A percentile compares a stretch with the other conserved stretches of the same genome.
Conservation (phyloP, 1,284 basidiomycete species). For the Leccinum discolor region DNA sequence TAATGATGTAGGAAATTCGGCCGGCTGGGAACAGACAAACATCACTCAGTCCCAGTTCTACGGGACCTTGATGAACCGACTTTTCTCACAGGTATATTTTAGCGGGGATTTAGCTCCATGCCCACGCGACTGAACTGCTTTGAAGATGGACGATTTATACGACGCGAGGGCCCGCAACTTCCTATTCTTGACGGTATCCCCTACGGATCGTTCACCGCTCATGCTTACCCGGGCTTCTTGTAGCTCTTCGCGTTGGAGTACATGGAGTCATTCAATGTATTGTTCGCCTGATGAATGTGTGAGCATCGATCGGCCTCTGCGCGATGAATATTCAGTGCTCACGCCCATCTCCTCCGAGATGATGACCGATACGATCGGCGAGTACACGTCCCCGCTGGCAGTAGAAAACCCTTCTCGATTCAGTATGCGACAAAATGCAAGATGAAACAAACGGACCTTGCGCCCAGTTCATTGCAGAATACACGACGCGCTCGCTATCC, state of each 20-base stretch:
- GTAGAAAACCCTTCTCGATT: conserved; percentile 48
- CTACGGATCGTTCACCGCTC: conserved; percentile 59
- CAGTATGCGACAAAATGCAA: not conserved
- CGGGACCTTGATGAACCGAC: conserved; percentile 48
- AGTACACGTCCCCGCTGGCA: conserved; percentile 41
- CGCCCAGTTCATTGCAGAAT: conserved; percentile 74
- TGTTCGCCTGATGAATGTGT: conserved; percentile 48
- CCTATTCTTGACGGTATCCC: conserved; percentile 66
- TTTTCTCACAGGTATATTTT: conserved; percentile 53
- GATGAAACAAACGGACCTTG: conserved; percentile 41
- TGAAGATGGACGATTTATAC: conserved; percentile 56
- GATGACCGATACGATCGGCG: conserved; percentile 52
- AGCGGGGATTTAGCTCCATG: conserved; percentile 38
- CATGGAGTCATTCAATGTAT: conserved; percentile 72
- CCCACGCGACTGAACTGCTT: conserved; percentile 42
- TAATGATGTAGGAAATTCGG: conserved; percentile 61
- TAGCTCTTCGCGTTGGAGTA: conserved; percentile 61
- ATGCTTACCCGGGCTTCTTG: conserved; percentile 42
- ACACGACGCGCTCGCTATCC: conserved; percentile 60
- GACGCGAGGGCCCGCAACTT: conserved; percentile 58
- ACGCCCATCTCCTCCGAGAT: conserved; percentile 58
- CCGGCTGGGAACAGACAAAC: conserved; percentile 48
- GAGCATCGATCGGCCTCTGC: not conserved
- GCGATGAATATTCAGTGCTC: conserved; percentile 12
- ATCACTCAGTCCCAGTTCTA: conserved; percentile 55